Conservation (phyloP, 2,329 filamentous ascomycete genomes). For the Dactylellina leptospora region DNA sequence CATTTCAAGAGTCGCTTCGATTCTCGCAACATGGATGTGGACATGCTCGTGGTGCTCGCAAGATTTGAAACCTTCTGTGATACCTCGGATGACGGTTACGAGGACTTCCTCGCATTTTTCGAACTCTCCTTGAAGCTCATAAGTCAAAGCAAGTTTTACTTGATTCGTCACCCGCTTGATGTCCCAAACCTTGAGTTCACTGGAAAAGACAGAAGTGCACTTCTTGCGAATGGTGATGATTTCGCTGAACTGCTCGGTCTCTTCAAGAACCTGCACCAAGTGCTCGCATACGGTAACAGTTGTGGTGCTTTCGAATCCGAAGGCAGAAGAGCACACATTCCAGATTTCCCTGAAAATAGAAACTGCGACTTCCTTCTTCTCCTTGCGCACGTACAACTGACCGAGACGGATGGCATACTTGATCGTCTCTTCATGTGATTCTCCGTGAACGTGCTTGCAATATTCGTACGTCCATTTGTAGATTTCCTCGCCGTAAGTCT, state of each 20-base stretch:
- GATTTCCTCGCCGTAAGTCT: constrained; percentile 11
- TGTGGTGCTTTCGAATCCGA: constrained; percentile 8
- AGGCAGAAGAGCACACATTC: constrained; percentile 3
- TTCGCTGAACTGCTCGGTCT: constrained; percentile 27
- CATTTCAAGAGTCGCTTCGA: constrained; percentile 29
- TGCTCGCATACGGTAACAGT: constrained; percentile 28
- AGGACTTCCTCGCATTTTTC: constrained; percentile 19
- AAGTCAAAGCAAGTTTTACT: constrained; percentile 20
- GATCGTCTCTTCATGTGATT: constrained; percentile 24
- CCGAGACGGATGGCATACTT: constrained; percentile 16
- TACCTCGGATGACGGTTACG: constrained; percentile 17
- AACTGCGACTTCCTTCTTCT: constrained; percentile 22
- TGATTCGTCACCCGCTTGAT: constrained; percentile 26
- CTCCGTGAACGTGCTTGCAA: constrained; percentile 21
- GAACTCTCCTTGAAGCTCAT: constrained; percentile 23
- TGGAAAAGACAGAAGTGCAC: constrained; percentile 13
- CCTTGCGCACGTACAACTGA: constrained; percentile 15
- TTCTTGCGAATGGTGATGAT: constrained; percentile 32
- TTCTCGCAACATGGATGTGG: constrained; percentile 23
- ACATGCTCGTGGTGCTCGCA: constrained; percentile 35
- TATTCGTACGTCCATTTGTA: constrained; percentile 35
- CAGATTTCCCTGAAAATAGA: constrained; percentile 20
- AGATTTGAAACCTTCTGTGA: constrained; percentile 23
- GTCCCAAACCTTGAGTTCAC: constrained; percentile 25
- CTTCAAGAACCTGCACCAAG: constrained; percentile 24